Evolutionary conservation across 495 filamentous ascomycete species (phyloP).

Genomic region (Annulohypoxylon moriforme): DNA sequence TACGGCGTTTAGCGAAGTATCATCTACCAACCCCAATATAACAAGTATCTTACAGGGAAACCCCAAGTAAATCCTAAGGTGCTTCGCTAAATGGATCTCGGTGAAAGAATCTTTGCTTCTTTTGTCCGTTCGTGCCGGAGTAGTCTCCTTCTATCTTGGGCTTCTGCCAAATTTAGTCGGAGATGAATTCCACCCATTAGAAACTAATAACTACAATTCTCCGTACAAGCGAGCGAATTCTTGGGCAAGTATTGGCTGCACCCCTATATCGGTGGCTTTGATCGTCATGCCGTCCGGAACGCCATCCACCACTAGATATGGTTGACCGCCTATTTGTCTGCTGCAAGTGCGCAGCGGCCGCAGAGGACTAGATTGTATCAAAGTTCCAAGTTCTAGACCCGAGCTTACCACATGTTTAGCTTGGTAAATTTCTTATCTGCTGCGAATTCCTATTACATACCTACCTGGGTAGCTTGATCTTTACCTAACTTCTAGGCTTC

Average conservation of each 20-base stretch:
- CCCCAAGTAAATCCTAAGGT: constrained; percentile 20
- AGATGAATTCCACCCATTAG: constrained; percentile 26
- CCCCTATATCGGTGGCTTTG: constrained; percentile 35
- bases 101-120: constrained; percentile 41
- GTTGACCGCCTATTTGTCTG: constrained; percentile 35
- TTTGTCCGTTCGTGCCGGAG: constrained; percentile 24
- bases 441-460: not conserved
- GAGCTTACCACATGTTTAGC: not conserved
- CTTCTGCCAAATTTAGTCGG: constrained; percentile 12
- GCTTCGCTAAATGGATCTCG: constrained; percentile 30
- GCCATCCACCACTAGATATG: constrained; percentile 23
- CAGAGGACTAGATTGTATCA: not conserved
- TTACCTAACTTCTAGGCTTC: not conserved
- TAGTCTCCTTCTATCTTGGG: not conserved
- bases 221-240: constrained; percentile 7
- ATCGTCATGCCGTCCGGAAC: constrained; percentile 38
- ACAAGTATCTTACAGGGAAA: constrained; percentile 26
- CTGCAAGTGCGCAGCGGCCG: constrained; percentile 14
- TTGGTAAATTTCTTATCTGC: not conserved
- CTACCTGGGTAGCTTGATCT: no score
- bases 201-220: constrained; percentile 13
- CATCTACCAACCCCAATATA: constrained; percentile 17
- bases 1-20: constrained; percentile 11
- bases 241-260: constrained; percentile 32
- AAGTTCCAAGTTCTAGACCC: constrained; percentile 28